These are phyloP conservation scores for Magnolia kwangsiensis DNA, from an alignment of 164 flowering plant species.

Conservation along the genomic window DNA sequence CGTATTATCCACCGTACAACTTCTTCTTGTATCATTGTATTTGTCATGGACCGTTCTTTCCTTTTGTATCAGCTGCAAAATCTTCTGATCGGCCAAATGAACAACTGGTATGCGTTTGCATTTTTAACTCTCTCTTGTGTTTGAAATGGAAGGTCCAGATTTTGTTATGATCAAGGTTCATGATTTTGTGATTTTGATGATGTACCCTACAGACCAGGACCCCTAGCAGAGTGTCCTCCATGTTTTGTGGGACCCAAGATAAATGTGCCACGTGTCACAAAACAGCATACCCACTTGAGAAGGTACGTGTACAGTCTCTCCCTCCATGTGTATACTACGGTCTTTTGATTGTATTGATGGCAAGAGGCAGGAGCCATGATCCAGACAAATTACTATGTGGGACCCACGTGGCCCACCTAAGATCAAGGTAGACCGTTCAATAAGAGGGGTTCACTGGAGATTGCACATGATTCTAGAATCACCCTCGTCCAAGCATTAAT, in stretches of 20 bases:
- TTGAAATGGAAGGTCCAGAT: too few species aligned
- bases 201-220: slow-evolving; percentile 30
- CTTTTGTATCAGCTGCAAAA: slow-evolving; percentile 23
- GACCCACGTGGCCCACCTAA: too few species aligned
- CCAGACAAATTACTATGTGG: too few species aligned
- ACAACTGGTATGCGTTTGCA: slow-evolving; percentile 22
- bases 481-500: too few species aligned
- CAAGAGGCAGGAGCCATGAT: not conserved
- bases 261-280: slow-evolving; percentile 55
- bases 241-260: slow-evolving; percentile 66
- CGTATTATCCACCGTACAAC: too few species aligned
- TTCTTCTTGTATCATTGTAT: not conserved
- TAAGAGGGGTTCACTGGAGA: too few species aligned
- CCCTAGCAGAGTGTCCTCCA: slow-evolving; percentile 44
- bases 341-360: not conserved
- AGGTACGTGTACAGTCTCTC: slow-evolving; percentile 31
- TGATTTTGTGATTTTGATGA: not conserved
- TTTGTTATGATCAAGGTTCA: not conserved
- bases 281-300: slow-evolving; percentile 62
- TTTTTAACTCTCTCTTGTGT: not conserved
- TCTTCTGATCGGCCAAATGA: slow-evolving; percentile 28
- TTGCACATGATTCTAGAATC: too few species aligned
- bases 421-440: too few species aligned
- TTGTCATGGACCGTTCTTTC: too few species aligned
- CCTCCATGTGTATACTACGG: not conserved